Percentiles rank a stretch among this genome's conserved stretches.
Conservation (phyloP, 257 asterid species). For the Ocimum tenuiflorum region DNA sequence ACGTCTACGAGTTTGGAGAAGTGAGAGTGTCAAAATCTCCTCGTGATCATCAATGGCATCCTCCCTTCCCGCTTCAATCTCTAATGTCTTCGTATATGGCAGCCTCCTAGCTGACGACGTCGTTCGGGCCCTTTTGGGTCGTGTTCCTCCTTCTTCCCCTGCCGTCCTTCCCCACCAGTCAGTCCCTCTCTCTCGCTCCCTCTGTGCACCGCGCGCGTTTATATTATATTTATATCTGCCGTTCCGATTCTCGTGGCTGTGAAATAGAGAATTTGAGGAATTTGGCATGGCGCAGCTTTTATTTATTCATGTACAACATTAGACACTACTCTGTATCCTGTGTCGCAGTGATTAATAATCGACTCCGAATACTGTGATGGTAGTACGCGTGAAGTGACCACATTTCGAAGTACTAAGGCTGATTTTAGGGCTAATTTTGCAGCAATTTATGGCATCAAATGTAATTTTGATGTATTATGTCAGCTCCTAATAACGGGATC, state of each 20-base stretch:
- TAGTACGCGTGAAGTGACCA: not conserved
- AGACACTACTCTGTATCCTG: not conserved
- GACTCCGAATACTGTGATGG: not conserved
- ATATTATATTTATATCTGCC: not conserved
- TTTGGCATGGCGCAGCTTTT: not conserved
- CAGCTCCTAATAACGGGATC: not conserved
- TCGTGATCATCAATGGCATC: constrained; percentile 19
- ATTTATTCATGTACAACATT: constrained; percentile 2
- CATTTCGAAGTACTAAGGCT: not conserved
- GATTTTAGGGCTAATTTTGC: not conserved
- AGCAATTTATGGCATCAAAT: not conserved
- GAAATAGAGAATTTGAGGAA: not conserved
- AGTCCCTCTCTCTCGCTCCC: constrained; percentile 17
- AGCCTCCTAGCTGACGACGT: constrained; percentile 91
- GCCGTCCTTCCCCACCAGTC: constrained; percentile 30
- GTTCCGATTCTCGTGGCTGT: not conserved
- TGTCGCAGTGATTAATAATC: not conserved
- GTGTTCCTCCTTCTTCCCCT: constrained; percentile 33
- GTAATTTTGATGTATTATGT: not conserved
- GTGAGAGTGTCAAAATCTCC: not conserved
- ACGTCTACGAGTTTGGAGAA: too few species aligned
- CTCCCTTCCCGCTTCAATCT: constrained; percentile 12
- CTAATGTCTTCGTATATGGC: constrained; percentile 86
- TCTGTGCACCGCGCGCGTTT: not conserved
- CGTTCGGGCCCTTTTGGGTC: constrained; percentile 56